phyloP scores from a whole-genome alignment of 768 basidiomycete genomes.

The Suillus plorans region DNA sequence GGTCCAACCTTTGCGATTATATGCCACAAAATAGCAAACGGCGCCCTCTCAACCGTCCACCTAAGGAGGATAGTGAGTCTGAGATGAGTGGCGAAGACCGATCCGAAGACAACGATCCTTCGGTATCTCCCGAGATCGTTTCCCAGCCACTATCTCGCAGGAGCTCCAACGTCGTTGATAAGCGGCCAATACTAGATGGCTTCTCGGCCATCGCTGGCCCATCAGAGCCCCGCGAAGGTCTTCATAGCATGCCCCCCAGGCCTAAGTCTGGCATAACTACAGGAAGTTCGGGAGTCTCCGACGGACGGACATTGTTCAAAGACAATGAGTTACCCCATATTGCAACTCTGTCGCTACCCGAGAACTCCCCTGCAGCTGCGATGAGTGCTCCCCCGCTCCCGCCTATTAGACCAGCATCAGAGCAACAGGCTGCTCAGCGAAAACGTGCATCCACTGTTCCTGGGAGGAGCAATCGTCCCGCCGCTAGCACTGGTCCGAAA shows the following conservation, averaged over 20 bases:
- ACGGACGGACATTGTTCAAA: conserved; percentile 47
- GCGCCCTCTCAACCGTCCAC: conserved; percentile 62
- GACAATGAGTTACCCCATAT: conserved; percentile 73
- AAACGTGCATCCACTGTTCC: conserved; percentile 70
- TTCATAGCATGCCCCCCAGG: conserved; percentile 38
- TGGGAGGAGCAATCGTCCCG: conserved; percentile 56
- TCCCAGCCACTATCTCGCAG: conserved; percentile 36
- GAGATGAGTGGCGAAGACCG: conserved; percentile 66
- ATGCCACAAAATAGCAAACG: conserved; percentile 72
- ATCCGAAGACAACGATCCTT: conserved; percentile 51
- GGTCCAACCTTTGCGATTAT: conserved; percentile 78
- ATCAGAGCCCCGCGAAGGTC: conserved; percentile 47
- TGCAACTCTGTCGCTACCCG: conserved; percentile 63
- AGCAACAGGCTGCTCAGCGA: conserved; percentile 65
- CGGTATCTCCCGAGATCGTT: conserved; percentile 52
- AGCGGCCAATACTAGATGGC: conserved; percentile 32
- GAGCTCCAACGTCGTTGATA: conserved; percentile 34
- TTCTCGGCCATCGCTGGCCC: conserved; percentile 30
- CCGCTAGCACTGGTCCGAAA: conserved; percentile 74
- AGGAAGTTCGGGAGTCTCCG: conserved; percentile 19
- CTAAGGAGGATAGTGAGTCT: conserved; percentile 55
- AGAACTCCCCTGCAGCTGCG: conserved; percentile 50
- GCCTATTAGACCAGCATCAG: conserved; percentile 64
- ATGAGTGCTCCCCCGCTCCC: conserved; percentile 67
- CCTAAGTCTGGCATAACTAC: conserved; percentile 25